Conservation (phyloP, 306 rosid genomes). For the Mimosa pudica region DNA sequence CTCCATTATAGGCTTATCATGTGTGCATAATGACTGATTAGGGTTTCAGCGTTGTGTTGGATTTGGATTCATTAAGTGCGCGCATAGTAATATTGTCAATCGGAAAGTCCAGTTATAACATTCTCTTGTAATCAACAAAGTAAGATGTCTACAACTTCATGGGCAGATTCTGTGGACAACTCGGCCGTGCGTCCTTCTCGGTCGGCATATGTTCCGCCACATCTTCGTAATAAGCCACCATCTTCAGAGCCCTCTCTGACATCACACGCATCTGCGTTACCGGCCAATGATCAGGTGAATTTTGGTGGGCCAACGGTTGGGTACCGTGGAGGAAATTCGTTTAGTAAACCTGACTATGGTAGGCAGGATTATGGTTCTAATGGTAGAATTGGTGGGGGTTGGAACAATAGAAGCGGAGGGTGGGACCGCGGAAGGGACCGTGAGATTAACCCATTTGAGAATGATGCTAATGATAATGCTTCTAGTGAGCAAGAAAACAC, state of each 20-base stretch:
- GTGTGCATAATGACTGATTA: constrained; percentile 7
- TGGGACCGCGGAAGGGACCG: constrained; percentile 29
- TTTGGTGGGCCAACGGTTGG: constrained; percentile 7
- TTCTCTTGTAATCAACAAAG: background rate
- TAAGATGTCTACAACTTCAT: constrained; percentile 19
- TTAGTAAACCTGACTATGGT: background rate
- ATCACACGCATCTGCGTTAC: constrained; percentile 6
- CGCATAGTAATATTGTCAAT: constrained; percentile 4
- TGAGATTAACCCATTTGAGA: constrained; percentile 22
- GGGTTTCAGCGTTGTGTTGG: constrained; percentile 33
- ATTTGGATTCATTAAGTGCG: constrained; percentile 4
- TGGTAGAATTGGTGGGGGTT: constrained; percentile 24
- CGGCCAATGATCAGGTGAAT: background rate
- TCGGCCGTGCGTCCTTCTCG: constrained; percentile 7
- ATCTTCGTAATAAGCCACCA: constrained; percentile 16
- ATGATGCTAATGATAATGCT: constrained; percentile 15
- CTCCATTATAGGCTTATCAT: constrained; percentile 1
- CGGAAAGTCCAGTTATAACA: background rate
- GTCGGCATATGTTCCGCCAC: constrained; percentile 21
- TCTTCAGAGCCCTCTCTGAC: constrained; percentile 8
- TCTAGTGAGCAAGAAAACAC: constrained; percentile 16
- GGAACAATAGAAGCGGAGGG: constrained; percentile 18
- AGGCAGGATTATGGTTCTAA: constrained; percentile 13
- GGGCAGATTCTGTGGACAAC: constrained; percentile 22
- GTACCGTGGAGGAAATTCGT: constrained; percentile 1